Base-by-base conservation (phyloP, 202 grass and related monocot genomes). In the Saccharum hybrid region DNA sequence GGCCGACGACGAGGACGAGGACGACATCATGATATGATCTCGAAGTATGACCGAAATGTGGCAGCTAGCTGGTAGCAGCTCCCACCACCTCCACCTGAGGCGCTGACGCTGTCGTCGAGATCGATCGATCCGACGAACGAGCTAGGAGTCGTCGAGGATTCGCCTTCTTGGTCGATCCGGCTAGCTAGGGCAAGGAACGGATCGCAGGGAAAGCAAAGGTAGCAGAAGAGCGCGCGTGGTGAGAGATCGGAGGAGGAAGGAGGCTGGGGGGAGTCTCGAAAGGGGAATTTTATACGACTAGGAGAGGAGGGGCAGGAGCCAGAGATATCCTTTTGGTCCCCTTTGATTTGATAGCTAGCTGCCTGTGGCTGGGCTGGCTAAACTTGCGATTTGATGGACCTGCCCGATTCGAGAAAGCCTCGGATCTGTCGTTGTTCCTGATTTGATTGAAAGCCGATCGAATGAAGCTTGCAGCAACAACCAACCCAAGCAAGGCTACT, bases 361-460 rank as follows among this genome's bases (percentile, higher is more conserved):
- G 72, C 62, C 28, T 18, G 10, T 45, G 45, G 45, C 12, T 3
- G 56, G 62, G 8, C 15, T 30, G 36, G 60, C 41, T 43, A 56
- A 56, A 65, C 73, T 79, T 33, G 62, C 82, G 92, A 94, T 90
- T 87, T 87, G 88, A 90, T 84, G 84, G 88, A 90, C 88, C 84
- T 87, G 84, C 81, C 77, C 57, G 71, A 67, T 87, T 90, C 88
- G 85, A 87, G 85, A 87, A 90, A 90, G 84, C 87, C 85, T 90
- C 85, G 87, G 90, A 92, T 94, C 91, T 94, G 91, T 92, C 87
- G 92, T 94, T 84, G 85, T 66, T 81, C 43, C 87, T 92, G 87
- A 91, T 94, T 90, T 60, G 46, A 49, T 49, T 90, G 92, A 94
- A 90, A 90, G 81, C 88, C 37, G 21, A 23, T 12, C 8, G 7